Evolutionary conservation across 1,284 basidiomycete species (phyloP), one percentile per base, ranked within the genome.

Genomic region (Uromyces viciae-fabae): DNA sequence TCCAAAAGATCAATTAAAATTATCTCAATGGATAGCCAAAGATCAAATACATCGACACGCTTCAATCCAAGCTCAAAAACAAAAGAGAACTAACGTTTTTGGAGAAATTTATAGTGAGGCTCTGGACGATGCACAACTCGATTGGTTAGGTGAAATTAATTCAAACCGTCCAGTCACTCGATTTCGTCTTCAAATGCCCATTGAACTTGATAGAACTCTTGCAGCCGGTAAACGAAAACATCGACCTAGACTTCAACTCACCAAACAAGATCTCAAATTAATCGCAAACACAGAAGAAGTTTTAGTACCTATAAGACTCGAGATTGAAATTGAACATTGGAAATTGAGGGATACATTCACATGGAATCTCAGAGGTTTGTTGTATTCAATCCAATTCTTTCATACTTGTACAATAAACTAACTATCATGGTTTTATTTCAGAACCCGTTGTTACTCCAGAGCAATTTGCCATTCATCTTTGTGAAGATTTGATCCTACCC

Each of bases 341-440:
- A 93, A 92, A 86, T 91, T 98, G 88, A 91, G 94, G 52, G 96
- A 99, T 86, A 95, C 96, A 0, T 98, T 99, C 86, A 90, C 96
- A 46, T 99, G 96, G 96, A 98, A 99, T 85, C 87, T 95, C 75
- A 92, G 93, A 83, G 94, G 94, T 94, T 82, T 75, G 90, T 87
- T 17, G 0, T 22, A 19, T 54, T 40, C 8, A 66, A 33, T 46
- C 9, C 28, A 58, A 58, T 25, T 58, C 54, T 11, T 36, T 52
- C 49, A 56, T 38, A 15, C 43, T 46, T 17, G 5, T 56, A 31
- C 64, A 36, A 11, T 40, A 15, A 42, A 1, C 40, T 31, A 25
- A 33, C 46, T 38, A 31, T 54, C 31, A 31, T 54, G 19, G 5
- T 31, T 1, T 19, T 19, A 40, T 66, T 74, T 43, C 85, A 93